Evolutionary conservation across 495 filamentous ascomycete species (phyloP).

Genomic region (Aspergillus bertholletiae): DNA sequence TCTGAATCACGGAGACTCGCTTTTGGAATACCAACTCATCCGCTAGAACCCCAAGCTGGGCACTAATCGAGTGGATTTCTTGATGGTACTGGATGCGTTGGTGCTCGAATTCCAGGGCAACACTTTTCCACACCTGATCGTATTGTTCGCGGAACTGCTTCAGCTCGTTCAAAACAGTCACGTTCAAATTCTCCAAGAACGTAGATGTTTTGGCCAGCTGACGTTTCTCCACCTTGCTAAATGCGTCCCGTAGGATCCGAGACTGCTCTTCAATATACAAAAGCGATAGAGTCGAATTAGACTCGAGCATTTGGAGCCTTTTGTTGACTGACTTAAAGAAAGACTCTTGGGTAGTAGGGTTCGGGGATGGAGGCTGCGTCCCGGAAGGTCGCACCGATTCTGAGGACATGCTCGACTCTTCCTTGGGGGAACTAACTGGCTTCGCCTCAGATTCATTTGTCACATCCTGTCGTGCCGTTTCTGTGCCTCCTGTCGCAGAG

Average conservation of each 20-base stretch:
- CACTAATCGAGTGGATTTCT: slow-evolving; percentile 76
- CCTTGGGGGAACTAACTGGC: slow-evolving; percentile 18
- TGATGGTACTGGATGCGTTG: slow-evolving; percentile 76
- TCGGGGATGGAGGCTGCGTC: slow-evolving; percentile 55
- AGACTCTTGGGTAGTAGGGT: slow-evolving; percentile 87
- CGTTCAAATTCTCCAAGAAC: slow-evolving; percentile 81
- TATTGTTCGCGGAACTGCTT: slow-evolving; percentile 79
- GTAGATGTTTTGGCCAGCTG: slow-evolving; percentile 77
- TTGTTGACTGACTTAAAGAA: slow-evolving; percentile 98
- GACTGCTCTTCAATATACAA: slow-evolving; percentile 98
- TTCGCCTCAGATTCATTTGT: slow-evolving; percentile 24
- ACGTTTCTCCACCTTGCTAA: slow-evolving; percentile 83
- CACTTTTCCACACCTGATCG: slow-evolving; percentile 94
- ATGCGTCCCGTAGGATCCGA: slow-evolving; percentile 83
- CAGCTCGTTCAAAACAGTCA: slow-evolving; percentile 81
- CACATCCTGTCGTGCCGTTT: slow-evolving; percentile 20
- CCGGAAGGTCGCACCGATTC: slow-evolving; percentile 48
- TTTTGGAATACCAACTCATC: slow-evolving; percentile 97
- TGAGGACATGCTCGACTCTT: slow-evolving; percentile 25
- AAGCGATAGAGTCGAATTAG: slow-evolving; percentile 86
- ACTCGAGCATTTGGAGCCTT: slow-evolving; percentile 83
- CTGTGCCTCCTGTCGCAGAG: slow-evolving; percentile 13
- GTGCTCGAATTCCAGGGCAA: slow-evolving; percentile 84
- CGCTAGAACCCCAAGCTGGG: slow-evolving; percentile 79
- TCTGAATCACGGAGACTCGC: slow-evolving; percentile 86